Evolutionary conservation across 2,329 filamentous ascomycete species (phyloP), one percentile per base, ranked within the genome.

Genomic region (Monosporascus ibericus): DNA sequence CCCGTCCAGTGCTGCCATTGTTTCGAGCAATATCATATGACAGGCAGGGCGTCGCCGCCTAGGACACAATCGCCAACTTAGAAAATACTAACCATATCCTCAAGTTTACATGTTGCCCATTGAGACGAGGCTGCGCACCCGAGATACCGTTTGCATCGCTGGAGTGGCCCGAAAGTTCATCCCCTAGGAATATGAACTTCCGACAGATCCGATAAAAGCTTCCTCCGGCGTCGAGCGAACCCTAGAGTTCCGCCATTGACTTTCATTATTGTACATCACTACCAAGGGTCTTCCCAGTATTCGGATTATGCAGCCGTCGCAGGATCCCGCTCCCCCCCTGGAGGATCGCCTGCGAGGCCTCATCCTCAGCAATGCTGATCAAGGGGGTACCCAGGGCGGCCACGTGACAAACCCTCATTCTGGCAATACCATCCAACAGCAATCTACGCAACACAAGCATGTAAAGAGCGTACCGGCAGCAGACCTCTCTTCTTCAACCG

Each of bases 271-370:
- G 17, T 40, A 20, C 18, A 8, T 40, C 30, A 34, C 30, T 34
- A 14, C 30, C 30, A 34, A 18, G 38, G 38, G 11, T 14, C 38
- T 40, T 40, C 38, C 18, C 38, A 8, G 38, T 40, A 7, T 8
- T 9, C 17, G 17, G 17, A 40, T 25, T 44, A 65, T 63, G 62
- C 56, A 62, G 52, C 15, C 54, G 9, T 56, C 52, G n/a, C 54
- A 57, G 47, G 44, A 47, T 18, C 46, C 34, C 17, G 48, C 47
- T 36, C 51, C 52, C 17, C 60, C 58, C 39, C 69, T 85, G 7
- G 84, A 87, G 62, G 73, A 79, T 48, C 80, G 77, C 50, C 68
- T 87, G 39, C 78, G 82, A 46, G 74, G 71, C 54, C 76, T 88
- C 66, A 85, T 85, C 30, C 71, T 87, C 48, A 75, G 72, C 56